Evolutionary conservation across 345 rosid species (phyloP).

Genomic region (Laguncularia racemosa): DNA sequence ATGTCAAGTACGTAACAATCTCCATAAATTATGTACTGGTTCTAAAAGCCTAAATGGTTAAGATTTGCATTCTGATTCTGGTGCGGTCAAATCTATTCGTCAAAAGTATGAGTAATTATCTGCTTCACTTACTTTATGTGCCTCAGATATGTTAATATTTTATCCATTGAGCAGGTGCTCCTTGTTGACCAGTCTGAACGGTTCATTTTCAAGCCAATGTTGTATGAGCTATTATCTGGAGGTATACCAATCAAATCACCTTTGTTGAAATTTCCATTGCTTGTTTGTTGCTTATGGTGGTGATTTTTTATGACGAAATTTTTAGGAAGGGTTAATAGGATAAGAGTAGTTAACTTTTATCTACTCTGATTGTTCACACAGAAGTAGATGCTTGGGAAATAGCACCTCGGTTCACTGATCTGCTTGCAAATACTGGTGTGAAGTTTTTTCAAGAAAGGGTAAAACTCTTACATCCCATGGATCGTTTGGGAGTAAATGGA

Average conservation of each 20-base stretch:
- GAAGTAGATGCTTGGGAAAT: slow-evolving; percentile 98
- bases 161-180: slow-evolving; percentile 48
- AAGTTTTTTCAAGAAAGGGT: slow-evolving; percentile 75
- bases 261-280: not conserved
- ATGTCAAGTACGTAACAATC: too few species aligned
- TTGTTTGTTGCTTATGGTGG: too few species aligned
- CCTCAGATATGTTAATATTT: slow-evolving; percentile 2
- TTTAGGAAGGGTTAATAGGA: too few species aligned
- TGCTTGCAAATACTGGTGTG: slow-evolving; percentile 64
- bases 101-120: too few species aligned
- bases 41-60: too few species aligned
- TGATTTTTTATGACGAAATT: too few species aligned
- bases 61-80: too few species aligned
- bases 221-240: slow-evolving; percentile 89
- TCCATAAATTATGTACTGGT: too few species aligned
- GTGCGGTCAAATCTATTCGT: too few species aligned
- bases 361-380: slow-evolving; percentile 21
- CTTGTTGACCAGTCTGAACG: slow-evolving; percentile 90
- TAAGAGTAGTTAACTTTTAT: too few species aligned
- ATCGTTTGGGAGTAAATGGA: slow-evolving; percentile 49
- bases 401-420: slow-evolving; percentile 87
- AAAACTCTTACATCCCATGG: slow-evolving; percentile 58
- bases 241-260: slow-evolving; percentile 27
- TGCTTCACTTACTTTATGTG: not conserved
- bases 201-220: slow-evolving; percentile 95